A percentile compares a stretch with the other conserved stretches of the same genome.
phyloP scores from a whole-genome alignment of 257 asterid genomes.

The Solanum acaule region DNA sequence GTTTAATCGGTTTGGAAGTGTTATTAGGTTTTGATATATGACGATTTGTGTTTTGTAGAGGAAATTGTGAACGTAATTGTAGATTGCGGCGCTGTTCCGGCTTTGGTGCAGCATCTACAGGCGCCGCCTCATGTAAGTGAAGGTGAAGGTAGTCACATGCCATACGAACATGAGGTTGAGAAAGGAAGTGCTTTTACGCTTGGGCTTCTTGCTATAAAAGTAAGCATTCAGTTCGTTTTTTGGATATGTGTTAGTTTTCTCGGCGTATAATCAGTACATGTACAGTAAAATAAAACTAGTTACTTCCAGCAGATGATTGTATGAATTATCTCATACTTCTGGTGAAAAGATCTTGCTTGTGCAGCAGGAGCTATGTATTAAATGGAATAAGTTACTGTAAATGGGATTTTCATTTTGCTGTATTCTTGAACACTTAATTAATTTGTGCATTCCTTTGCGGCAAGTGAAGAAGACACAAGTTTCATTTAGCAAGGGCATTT shows the following conservation, averaged over 20 bases:
- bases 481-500: background rate
- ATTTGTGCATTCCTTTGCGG: background rate
- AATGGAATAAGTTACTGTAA: background rate
- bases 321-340: background rate
- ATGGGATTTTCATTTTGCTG: background rate
- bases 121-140: conserved; percentile 41
- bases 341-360: background rate
- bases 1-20: background rate
- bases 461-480: background rate
- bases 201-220: conserved; percentile 93
- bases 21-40: conserved; percentile 13
- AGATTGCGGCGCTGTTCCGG: conserved; percentile 89
- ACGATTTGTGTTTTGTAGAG: conserved; percentile 48
- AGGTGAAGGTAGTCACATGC: conserved; percentile 33
- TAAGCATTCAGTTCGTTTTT: conserved; percentile 12
- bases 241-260: background rate
- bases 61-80: conserved; percentile 79
- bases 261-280: background rate
- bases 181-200: conserved; percentile 97
- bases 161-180: conserved; percentile 86
- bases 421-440: background rate
- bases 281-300: background rate
- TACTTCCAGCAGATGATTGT: background rate
- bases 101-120: conserved; percentile 68
- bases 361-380: background rate